phyloP scores from a whole-genome alignment of 2,329 filamentous ascomycete genomes.

The Talaromyces verruculosus region DNA sequence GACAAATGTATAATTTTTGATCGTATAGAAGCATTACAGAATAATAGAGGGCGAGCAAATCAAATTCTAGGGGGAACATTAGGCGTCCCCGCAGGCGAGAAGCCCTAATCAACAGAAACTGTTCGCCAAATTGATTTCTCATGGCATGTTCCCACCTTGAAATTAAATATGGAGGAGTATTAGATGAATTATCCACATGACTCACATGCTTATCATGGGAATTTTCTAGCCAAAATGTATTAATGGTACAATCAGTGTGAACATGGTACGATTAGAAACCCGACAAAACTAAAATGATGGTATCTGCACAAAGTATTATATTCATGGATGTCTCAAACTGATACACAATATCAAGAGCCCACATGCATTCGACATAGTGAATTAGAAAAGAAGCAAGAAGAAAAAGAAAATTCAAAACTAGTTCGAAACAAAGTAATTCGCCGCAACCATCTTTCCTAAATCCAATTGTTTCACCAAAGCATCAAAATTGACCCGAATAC shows the following conservation, averaged over 20 bases:
- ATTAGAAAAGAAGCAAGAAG: not conserved
- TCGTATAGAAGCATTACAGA: not conserved
- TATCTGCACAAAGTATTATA: no score
- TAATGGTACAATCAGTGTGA: no score
- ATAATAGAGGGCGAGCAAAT: not conserved
- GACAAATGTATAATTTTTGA: not conserved
- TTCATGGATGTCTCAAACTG: not conserved
- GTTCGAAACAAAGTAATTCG: constrained; percentile 2
- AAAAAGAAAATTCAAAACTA: not conserved
- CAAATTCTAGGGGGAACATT: not conserved
- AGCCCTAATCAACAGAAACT: not conserved
- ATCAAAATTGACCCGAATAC: constrained; percentile 9
- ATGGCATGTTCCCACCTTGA: no score
- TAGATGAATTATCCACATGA: no score
- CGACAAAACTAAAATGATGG: not conserved
- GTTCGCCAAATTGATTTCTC: no score
- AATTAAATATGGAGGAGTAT: no score
- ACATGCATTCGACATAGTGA: not conserved
- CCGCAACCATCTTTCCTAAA: not conserved
- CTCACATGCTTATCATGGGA: no score
- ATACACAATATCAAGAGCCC: not conserved
- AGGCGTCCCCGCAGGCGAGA: not conserved
- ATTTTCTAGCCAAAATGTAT: no score
- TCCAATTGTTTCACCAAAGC: constrained; percentile 13
- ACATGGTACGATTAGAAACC: no score